These are phyloP conservation scores for Cutaneotrichosporon daszewskae DNA, from an alignment of 1,284 basidiomycete species.

Conservation along the genomic window DNA sequence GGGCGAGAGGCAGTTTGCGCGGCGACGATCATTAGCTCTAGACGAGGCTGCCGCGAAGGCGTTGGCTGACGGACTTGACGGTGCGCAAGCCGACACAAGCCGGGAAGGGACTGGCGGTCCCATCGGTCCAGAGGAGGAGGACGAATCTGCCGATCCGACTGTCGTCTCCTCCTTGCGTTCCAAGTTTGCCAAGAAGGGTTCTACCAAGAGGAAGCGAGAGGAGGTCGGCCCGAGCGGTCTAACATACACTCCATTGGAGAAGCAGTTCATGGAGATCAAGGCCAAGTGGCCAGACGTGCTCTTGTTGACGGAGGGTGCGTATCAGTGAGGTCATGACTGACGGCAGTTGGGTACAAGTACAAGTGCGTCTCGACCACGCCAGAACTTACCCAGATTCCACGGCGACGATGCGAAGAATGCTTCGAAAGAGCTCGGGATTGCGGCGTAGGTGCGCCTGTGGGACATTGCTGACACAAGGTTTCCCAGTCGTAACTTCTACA, in stretches of 20 bases:
- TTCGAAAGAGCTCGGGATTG: constrained; percentile 50
- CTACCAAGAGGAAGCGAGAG: constrained; percentile 41
- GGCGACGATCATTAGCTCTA: constrained; percentile 40
- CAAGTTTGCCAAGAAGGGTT: constrained; percentile 30
- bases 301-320: constrained; percentile 65
- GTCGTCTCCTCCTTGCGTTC: constrained; percentile 24
- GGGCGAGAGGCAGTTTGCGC: constrained; percentile 28
- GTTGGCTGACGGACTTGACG: too few species aligned
- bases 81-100: too few species aligned
- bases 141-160: constrained; percentile 15
- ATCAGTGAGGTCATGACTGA: constrained; percentile 1
- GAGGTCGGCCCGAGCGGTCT: constrained; percentile 69
- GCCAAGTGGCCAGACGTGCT: constrained; percentile 66
- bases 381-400: constrained; percentile 56
- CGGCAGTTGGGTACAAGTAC: constrained; percentile 72
- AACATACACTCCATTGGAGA: constrained; percentile 74
- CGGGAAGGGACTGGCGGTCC: constrained; percentile 19
- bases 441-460: constrained; percentile 38
- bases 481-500: constrained; percentile 69
- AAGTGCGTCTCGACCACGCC: constrained; percentile 46
- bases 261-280: constrained; percentile 70
- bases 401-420: constrained; percentile 71
- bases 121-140: too few species aligned
- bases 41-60: constrained; percentile 44
- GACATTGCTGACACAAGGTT: constrained; percentile 47